phyloP scores from a whole-genome alignment of 169 alveolate genomes.

The Cryptosporidium muris region DNA sequence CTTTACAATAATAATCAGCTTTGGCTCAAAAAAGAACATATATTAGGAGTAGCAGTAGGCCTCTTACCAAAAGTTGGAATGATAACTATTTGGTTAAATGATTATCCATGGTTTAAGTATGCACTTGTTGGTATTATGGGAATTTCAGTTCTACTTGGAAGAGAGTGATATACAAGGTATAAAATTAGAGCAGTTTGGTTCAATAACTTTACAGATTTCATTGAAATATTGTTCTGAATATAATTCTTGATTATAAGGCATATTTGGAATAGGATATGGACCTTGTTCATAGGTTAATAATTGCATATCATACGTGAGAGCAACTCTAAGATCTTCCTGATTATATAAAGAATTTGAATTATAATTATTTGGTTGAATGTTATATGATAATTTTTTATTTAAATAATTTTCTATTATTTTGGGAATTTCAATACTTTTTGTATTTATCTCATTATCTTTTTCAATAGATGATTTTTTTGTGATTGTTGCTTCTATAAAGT shows the following conservation, averaged over 20 bases:
- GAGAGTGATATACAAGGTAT: conserved; percentile 22
- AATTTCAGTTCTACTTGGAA: conserved; percentile 72
- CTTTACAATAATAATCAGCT: conserved; percentile 84
- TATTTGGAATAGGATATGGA: conserved; percentile 58
- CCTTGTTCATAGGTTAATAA: conserved; percentile 54
- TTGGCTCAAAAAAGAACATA: conserved; percentile 83
- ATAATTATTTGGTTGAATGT: no score
- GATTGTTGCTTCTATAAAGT: no score
- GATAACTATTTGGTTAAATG: conserved; percentile 89
- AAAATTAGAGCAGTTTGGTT: conserved; percentile 27
- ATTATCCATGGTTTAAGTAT: conserved; percentile 85
- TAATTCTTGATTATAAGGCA: conserved; percentile 42
- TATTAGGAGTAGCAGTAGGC: conserved; percentile 90
- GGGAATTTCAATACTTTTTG: no score
- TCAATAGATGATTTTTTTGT: no score
- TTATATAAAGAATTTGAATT: no score
- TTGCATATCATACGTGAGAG: conserved; percentile 68
- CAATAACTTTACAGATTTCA: conserved; percentile 7
- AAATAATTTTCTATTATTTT: no score
- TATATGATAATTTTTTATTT: no score
- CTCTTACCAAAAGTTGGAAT: conserved; percentile 90
- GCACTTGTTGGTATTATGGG: conserved; percentile 75
- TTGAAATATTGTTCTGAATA: conserved; percentile 15
- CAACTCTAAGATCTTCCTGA: conserved; percentile 45
- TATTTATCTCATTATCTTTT: no score